Evolutionary conservation across 371 early-diverging fungal species (phyloP).

Genomic region (Batkoa obscura): DNA sequence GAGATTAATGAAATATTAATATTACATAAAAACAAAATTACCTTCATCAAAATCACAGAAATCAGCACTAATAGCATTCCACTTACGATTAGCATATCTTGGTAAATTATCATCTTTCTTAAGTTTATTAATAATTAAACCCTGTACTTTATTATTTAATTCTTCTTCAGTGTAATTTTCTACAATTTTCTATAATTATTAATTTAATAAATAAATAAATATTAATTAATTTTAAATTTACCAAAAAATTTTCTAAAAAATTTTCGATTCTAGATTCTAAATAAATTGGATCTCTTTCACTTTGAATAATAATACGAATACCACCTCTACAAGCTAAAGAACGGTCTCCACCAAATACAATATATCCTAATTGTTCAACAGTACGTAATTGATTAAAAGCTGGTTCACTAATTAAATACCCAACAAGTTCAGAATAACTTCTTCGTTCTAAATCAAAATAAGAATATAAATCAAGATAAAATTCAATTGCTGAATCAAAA

Average conservation of each 20-base stretch:
- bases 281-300: constrained; percentile 67
- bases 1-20: constrained; percentile 4
- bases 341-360: constrained; percentile 51
- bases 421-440: constrained; percentile 42
- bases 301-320: constrained; percentile 63
- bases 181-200: constrained; percentile 18
- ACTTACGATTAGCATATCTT: constrained; percentile 54
- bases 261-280: constrained; percentile 59
- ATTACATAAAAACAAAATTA: neutral
- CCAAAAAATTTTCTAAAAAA: constrained; percentile 37
- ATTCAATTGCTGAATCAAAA: constrained; percentile 75
- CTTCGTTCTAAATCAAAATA: constrained; percentile 30
- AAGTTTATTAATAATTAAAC: constrained; percentile 44
- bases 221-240: neutral
- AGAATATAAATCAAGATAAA: constrained; percentile 21
- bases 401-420: constrained; percentile 66
- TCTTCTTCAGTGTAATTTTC: constrained; percentile 45
- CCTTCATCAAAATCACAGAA: constrained; percentile 69
- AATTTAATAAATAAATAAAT: neutral
- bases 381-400: constrained; percentile 85
- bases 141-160: constrained; percentile 49
- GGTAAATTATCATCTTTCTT: constrained; percentile 75
- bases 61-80: constrained; percentile 55
- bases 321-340: constrained; percentile 41
- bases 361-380: constrained; percentile 72